Percentiles rank a stretch among this genome's conserved stretches.
Evolutionary conservation across 805 yeast genomes (phyloP).

Genomic region (Soucietia sequanensis): DNA sequence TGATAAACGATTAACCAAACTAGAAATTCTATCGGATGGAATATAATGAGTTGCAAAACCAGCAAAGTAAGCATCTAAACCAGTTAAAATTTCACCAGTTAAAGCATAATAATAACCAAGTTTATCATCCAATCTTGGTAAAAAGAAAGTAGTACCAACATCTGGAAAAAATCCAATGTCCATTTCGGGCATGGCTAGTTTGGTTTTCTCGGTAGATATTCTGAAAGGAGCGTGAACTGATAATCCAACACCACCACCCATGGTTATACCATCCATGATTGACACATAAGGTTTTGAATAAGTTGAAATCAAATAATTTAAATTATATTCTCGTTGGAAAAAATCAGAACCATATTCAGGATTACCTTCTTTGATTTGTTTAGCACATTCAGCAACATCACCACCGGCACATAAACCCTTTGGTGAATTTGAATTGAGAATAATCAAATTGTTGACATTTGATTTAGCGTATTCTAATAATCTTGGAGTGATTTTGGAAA

Average conservation of each 20-base stretch:
- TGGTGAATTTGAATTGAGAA: constrained; percentile 64
- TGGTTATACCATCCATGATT: constrained; percentile 85
- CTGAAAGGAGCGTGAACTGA: constrained; percentile 90
- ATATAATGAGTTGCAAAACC: constrained; percentile 94
- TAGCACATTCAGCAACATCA: constrained; percentile 82
- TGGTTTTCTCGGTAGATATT: constrained; percentile 86
- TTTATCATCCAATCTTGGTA: constrained; percentile 78
- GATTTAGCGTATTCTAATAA: constrained; percentile 75
- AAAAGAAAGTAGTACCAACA: constrained; percentile 89
- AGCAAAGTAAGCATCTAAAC: constrained; percentile 75
- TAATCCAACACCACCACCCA: constrained; percentile 98
- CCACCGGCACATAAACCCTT: constrained; percentile 95
- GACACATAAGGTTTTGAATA: constrained; percentile 85
- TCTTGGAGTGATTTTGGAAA: constrained; percentile 66
- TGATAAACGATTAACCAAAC: constrained; percentile 63
- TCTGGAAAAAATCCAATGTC: constrained; percentile 96
- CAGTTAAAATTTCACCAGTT: constrained; percentile 77
- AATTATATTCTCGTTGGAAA: constrained; percentile 77
- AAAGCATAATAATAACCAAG: constrained; percentile 83
- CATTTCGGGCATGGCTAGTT: constrained; percentile 97
- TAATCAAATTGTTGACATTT: constrained; percentile 57
- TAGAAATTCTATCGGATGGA: constrained; percentile 59
- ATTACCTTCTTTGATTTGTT: constrained; percentile 48
- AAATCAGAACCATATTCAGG: constrained; percentile 54
- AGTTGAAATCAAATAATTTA: constrained; percentile 78